Evolutionary conservation across 352 stramenopile species (phyloP), one percentile per base, ranked within the genome.

Genomic region (Pythium biforme): DNA sequence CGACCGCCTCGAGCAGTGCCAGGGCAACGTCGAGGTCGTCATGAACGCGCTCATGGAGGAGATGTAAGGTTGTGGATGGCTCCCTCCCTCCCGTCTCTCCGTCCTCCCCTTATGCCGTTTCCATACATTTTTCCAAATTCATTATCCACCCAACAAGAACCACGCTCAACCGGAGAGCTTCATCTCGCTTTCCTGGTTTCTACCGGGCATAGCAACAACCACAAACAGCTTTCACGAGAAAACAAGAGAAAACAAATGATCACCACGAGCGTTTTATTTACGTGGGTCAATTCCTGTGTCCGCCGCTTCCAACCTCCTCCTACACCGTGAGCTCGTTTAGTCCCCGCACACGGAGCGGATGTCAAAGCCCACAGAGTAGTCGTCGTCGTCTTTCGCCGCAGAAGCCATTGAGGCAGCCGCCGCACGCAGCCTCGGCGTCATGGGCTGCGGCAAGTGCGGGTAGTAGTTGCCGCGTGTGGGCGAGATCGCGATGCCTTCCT

Each of bases 11-110:
- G 84, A 94, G 78, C 76, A 86, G 62, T 83, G 75, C 72, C 86
- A 90, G 49, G 86, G 86, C 69, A 88, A 95, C 57, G 81, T 95
- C 43, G 69, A 91, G 62, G 73, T 94, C 12, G 86, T 92, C 41
- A 25, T 95, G 22, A 92, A 95, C 75, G 72, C 79, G 41, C 51
- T 95, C 29, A 91, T 93, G 82, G 84, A 91, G 56, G 77, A 87
- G 63, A 79, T 85, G 76, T 90, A 89, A 78, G 27, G 10, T 11
- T 5, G 12, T 20, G 31, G 14, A 22, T 52, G 29, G 27, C 10
- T 19, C 1, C 37, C 2, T 20, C 37, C 37, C 1, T 43, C 31
- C 14, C 31, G 37, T 43, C 14, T 4, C 37, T n/a, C 2, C 37
- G 14, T 43, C 14, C 0, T n/a, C 14, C 17, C 37, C 37, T 5